Percentiles rank a stretch among this genome's conserved stretches.
These are phyloP conservation scores for Wickerhamiella kurtzmanii DNA, from an alignment of 805 yeast genomes.

Conservation along the genomic window DNA sequence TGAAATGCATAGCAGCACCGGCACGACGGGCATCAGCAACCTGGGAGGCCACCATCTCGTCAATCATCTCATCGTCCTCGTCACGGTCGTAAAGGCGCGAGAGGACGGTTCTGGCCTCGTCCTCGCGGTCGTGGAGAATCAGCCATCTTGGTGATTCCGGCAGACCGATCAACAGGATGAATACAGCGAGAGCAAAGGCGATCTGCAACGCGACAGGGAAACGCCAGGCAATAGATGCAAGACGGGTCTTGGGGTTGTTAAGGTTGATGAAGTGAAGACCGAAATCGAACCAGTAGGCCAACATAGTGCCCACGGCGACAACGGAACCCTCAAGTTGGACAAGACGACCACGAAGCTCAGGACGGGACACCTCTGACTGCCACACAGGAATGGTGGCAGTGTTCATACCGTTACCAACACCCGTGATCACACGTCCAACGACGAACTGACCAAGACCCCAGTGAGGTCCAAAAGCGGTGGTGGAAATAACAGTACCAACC, in stretches of 20 bases:
- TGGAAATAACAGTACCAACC: constrained; percentile 46
- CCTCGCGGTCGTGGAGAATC: constrained; percentile 49
- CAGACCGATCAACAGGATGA: constrained; percentile 34
- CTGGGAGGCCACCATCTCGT: constrained; percentile 11
- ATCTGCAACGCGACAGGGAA: constrained; percentile 67
- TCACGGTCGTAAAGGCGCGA: constrained; percentile 30
- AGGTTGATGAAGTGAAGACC: constrained; percentile 47
- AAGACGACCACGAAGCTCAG: constrained; percentile 52
- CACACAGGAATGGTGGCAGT: constrained; percentile 75
- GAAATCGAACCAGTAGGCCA: constrained; percentile 65
- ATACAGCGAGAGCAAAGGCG: constrained; percentile 48
- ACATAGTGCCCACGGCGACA: constrained; percentile 58
- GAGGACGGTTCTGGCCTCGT: constrained; percentile 34
- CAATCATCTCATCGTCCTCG: constrained; percentile 13
- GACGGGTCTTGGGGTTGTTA: not conserved
- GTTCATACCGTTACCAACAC: constrained; percentile 63
- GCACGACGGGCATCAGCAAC: constrained; percentile 19
- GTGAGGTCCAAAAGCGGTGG: constrained; percentile 34
- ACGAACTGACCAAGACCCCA: constrained; percentile 53
- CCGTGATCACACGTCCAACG: constrained; percentile 57
- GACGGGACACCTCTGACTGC: constrained; percentile 62
- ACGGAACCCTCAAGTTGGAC: constrained; percentile 61
- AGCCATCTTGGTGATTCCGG: constrained; percentile 86
- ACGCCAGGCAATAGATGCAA: constrained; percentile 44
- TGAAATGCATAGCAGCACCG: constrained; percentile 16